Conservation (phyloP, 2,329 filamentous ascomycete species). For the Leptographium lundbergii region DNA sequence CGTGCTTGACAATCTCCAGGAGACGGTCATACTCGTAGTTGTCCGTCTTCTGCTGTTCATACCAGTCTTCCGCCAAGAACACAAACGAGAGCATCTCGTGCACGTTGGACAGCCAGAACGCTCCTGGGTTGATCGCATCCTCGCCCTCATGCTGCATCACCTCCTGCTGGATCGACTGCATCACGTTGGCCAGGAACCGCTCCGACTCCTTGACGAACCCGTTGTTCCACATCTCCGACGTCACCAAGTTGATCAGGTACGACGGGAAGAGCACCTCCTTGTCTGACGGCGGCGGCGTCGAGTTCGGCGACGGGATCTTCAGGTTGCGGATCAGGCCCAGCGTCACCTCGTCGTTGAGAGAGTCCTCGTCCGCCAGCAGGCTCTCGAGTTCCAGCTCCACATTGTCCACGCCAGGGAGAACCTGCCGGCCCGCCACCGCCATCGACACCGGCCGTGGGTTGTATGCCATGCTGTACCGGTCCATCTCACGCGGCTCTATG, state of each 20-base stretch:
- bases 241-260: constrained; percentile 97
- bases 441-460: constrained; percentile 94
- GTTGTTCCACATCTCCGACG: constrained; percentile 99
- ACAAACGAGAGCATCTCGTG: constrained; percentile 99
- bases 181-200: constrained; percentile 95
- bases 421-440: constrained; percentile 66
- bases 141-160: constrained; percentile 99
- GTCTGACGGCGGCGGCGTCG: constrained; percentile 81
- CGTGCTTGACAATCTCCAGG: constrained; percentile 97
- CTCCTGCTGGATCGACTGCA: constrained; percentile 99
- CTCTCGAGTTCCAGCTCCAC: constrained; percentile 92
- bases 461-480: constrained; percentile 85
- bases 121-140: constrained; percentile 90
- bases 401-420: constrained; percentile 61
- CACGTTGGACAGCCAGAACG: constrained; percentile 98
- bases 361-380: constrained; percentile 87
- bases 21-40: constrained; percentile 98
- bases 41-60: constrained; percentile 97
- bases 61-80: constrained; percentile 98
- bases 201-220: constrained; percentile 99
- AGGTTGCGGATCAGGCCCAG: constrained; percentile 93
- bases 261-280: constrained; percentile 98
- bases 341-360: constrained; percentile 91
- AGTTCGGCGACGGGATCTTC: constrained; percentile 83
- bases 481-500: constrained; percentile 69